Base-by-base conservation (phyloP, 2,329 filamentous ascomycete genomes). In the Coleophoma eucalyptorum region DNA sequence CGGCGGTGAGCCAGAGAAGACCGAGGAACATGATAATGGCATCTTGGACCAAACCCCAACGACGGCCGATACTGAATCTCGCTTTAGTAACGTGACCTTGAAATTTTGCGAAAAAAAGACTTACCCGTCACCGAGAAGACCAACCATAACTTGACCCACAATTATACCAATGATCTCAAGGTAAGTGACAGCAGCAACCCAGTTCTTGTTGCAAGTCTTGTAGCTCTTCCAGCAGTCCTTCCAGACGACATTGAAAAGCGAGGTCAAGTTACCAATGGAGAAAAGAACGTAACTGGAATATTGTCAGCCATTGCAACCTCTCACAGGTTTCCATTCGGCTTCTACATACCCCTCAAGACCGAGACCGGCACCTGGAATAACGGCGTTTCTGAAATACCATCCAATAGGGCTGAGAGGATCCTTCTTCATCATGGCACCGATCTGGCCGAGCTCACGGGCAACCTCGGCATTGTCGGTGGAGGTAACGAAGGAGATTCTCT, bases 81-180 rank as follows among this genome's bases (percentile, higher is more conserved):
- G 16, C 16, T 26, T 26, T 26, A 26, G 26, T 82, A 16, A 40
- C 18, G 34, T 13, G n/a, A 45, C 26, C 26, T 7, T 5, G 20
- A 49, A 45, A n/a, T n/a, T 18, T 54, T 43, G 44, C 43, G 21
- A 31, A 32, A 15, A 71, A 72, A 46, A 3, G 18, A 43, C 69
- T 56, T 71, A 76, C 78, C 82, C 86, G 67, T 89, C 85, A 74
- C 85, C 85, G 49, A 88, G 74, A 70, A 95, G 74, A 70, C 93
- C 93, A 57, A 97, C 92, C 26, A 87, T 74, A 49, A 95, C 84
- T 72, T 97, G 93, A 61, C 92, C 93, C 57, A 93, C 82, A 74
- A 97, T 97, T 71, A 97, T 97, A 73, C 93, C 93, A 60, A 87
- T 80, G 60, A 97, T 91, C 67, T 97, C 93, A 45, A 97, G 84